A percentile compares a stretch with the other conserved stretches of the same genome.
Conservation (phyloP, 2,329 filamentous ascomycete species). For the Annulohypoxylon truncatum region DNA sequence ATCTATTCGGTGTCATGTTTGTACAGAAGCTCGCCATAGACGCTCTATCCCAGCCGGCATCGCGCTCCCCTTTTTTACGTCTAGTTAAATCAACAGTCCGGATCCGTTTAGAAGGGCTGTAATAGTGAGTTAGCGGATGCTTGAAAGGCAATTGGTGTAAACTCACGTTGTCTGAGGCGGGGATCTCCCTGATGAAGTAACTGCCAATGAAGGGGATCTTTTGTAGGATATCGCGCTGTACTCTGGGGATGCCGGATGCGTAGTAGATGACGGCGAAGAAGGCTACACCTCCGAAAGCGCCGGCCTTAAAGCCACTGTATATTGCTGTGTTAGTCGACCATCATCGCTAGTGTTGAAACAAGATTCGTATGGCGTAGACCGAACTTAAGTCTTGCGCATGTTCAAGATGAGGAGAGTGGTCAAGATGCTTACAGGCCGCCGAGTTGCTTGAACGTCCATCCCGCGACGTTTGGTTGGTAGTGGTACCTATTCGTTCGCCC, state of each 20-base stretch:
- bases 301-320: slow-evolving; percentile 63
- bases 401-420: neutral
- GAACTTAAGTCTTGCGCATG: neutral
- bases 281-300: slow-evolving; percentile 67
- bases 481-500: slow-evolving; percentile 62
- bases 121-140: slow-evolving; percentile 21
- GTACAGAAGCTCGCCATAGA: slow-evolving; percentile 45
- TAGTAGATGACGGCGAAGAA: slow-evolving; percentile 69
- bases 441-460: slow-evolving; percentile 62
- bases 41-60: slow-evolving; percentile 40
- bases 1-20: slow-evolving; percentile 46
- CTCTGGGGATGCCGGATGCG: slow-evolving; percentile 70
- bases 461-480: slow-evolving; percentile 65
- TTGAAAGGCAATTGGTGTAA: neutral
- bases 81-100: slow-evolving; percentile 11
- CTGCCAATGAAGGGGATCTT: slow-evolving; percentile 66
- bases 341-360: neutral
- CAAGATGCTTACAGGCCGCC: slow-evolving; percentile 63
- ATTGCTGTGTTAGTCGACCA: slow-evolving; percentile 7
- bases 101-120: slow-evolving; percentile 46
- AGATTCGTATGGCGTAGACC: neutral
- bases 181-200: slow-evolving; percentile 65
- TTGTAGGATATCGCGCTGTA: slow-evolving; percentile 70
- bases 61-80: slow-evolving; percentile 27
- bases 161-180: slow-evolving; percentile 73